Percentiles rank a stretch among this genome's conserved stretches.
These are phyloP conservation scores for Letharia lupina DNA, from an alignment of 495 filamentous ascomycete species.

Conservation along the genomic window DNA sequence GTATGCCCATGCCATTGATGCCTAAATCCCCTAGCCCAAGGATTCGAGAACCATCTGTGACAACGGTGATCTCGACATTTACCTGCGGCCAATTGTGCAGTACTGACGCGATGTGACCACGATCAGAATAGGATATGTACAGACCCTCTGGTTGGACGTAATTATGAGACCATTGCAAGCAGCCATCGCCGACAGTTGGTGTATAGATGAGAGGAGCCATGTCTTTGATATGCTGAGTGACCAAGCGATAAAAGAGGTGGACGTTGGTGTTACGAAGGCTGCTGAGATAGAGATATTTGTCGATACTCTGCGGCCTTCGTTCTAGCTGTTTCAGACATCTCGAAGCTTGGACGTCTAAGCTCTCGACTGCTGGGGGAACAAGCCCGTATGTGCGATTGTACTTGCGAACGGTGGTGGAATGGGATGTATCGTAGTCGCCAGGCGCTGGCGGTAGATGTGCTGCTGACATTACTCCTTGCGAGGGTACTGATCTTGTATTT, in stretches of 20 bases:
- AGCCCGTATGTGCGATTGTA: conserved; percentile 64
- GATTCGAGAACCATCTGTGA: conserved; percentile 95
- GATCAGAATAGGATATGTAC: conserved; percentile 87
- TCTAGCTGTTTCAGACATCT: conserved; percentile 70
- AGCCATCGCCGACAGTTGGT: conserved; percentile 93
- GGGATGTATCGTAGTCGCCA: conserved; percentile 52
- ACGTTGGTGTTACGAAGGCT: conserved; percentile 79
- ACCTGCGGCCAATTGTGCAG: conserved; percentile 83
- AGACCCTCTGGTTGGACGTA: conserved; percentile 92
- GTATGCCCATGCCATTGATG: conserved; percentile 96
- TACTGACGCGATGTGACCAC: conserved; percentile 71
- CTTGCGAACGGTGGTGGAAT: conserved; percentile 55
- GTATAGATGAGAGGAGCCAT: conserved; percentile 95
- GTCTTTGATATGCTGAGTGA: conserved; percentile 84
- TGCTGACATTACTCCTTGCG: conserved; percentile 21
- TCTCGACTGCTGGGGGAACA: conserved; percentile 62
- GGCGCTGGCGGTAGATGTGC: conserved; percentile 29
- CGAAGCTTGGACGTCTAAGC: conserved; percentile 57
- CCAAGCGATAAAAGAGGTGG: conserved; percentile 89
- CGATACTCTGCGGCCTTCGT: conserved; percentile 68
- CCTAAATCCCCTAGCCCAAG: conserved; percentile 92
- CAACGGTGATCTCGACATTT: conserved; percentile 88
- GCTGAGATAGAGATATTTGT: conserved; percentile 92
- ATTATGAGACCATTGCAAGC: conserved; percentile 88
- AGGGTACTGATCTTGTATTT: neutral